These are phyloP conservation scores for Kodamaea ohmeri DNA, from an alignment of 1,139 yeast species.

Conservation along the genomic window DNA sequence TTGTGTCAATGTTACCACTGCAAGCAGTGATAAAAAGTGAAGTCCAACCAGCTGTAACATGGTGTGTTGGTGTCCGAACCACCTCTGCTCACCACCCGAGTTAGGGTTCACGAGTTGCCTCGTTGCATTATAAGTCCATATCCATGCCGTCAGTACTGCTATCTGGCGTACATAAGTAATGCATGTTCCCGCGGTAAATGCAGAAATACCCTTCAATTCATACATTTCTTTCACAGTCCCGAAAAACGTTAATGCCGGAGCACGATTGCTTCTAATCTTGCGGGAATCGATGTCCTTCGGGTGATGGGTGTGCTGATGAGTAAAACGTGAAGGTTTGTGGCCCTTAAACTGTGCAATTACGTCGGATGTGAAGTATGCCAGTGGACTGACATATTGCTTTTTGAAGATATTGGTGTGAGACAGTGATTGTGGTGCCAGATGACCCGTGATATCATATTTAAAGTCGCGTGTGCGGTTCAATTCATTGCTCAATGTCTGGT, in stretches of 20 bases:
- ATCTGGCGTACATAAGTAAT: conserved; percentile 81
- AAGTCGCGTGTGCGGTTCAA: conserved; percentile 19
- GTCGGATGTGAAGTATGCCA: conserved; percentile 42
- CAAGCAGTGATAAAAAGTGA: conserved; percentile 57
- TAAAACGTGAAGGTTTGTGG: conserved; percentile 26
- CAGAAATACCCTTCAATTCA: conserved; percentile 67
- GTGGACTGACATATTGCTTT: conserved; percentile 45
- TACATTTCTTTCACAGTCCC: conserved; percentile 66
- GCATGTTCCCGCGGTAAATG: conserved; percentile 77
- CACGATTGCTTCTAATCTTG: conserved; percentile 42
- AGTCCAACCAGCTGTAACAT: conserved; percentile 45
- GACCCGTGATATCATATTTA: conserved; percentile 30
- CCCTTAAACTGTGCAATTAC: conserved; percentile 30
- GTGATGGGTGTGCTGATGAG: conserved; percentile 15
- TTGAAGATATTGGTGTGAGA: conserved; percentile 20
- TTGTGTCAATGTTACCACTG: conserved; percentile 78
- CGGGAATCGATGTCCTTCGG: conserved; percentile 23
- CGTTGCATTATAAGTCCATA: conserved; percentile 75
- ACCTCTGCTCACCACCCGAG: conserved; percentile 30
- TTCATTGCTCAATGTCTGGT: conserved; percentile 42
- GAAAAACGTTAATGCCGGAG: conserved; percentile 54
- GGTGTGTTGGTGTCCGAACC: conserved; percentile 50
- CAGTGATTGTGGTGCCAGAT: neutral
- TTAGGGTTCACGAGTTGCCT: conserved; percentile 64
- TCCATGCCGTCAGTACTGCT: conserved; percentile 76